Percentiles rank a stretch among this genome's conserved stretches.
phyloP scores from a whole-genome alignment of 163 green algal genomes.

The Chlamydomonas reinhardtii region DNA sequence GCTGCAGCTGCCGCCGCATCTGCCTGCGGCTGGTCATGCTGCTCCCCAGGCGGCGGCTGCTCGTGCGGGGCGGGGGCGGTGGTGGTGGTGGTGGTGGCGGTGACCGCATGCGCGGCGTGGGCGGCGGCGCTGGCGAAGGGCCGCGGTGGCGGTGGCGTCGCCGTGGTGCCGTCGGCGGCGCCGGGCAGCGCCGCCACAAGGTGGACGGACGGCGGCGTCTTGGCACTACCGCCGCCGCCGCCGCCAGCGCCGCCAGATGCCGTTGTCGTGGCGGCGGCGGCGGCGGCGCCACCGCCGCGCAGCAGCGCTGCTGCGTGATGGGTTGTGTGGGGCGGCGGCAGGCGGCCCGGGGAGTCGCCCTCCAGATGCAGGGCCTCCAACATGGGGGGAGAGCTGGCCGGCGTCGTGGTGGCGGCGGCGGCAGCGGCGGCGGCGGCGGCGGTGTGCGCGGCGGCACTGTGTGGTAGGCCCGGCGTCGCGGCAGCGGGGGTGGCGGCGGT shows the following conservation, averaged over 20 bases:
- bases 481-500: background rate
- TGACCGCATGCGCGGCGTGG: too few species aligned
- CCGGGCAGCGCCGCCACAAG: too few species aligned
- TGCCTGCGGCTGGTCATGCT: background rate
- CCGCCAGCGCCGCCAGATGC: background rate
- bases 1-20: too few species aligned
- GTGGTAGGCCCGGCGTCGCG: background rate
- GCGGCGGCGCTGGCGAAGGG: background rate
- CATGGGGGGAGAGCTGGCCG: slow-evolving; percentile 7
- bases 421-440: too few species aligned
- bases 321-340: background rate
- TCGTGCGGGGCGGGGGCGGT: too few species aligned
- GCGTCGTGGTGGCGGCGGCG: background rate
- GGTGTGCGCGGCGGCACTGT: background rate
- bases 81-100: too few species aligned
- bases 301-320: background rate
- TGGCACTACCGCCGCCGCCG: too few species aligned
- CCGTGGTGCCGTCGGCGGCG: background rate
- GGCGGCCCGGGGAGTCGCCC: slow-evolving; percentile 5
- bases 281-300: background rate
- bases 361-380: slow-evolving; percentile 48
- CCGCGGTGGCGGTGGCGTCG: too few species aligned
- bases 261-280: background rate
- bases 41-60: background rate
- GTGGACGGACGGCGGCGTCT: background rate